Conservation (phyloP, 2,329 filamentous ascomycete species). For the Neonectria sp. region DNA sequence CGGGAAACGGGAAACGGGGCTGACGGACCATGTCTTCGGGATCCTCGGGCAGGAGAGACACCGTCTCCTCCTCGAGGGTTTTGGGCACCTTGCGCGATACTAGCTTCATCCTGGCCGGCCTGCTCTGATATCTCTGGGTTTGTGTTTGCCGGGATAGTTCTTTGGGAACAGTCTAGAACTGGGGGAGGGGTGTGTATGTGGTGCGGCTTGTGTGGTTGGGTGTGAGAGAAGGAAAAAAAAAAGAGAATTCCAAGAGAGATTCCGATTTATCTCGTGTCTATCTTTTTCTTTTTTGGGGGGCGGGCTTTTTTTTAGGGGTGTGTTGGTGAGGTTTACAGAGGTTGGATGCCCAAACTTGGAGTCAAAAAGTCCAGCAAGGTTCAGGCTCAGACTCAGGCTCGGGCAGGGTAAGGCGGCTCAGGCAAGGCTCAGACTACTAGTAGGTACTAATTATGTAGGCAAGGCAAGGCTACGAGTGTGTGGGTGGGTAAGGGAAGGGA, state of each 20-base stretch:
- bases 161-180: neutral
- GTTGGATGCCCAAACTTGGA: neutral
- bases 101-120: conserved; percentile 55
- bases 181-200: conserved; percentile 12
- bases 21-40: conserved; percentile 62
- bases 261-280: neutral
- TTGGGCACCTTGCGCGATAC: conserved; percentile 55
- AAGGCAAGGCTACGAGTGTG: neutral
- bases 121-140: conserved; percentile 30
- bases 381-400: neutral
- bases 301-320: neutral
- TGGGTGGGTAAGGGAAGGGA: neutral
- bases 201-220: conserved; percentile 21
- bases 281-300: neutral
- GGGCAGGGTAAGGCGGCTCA: too few species aligned
- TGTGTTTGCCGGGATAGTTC: conserved; percentile 1
- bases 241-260: neutral
- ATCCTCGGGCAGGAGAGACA: conserved; percentile 61
- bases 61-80: conserved; percentile 57
- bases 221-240: conserved; percentile 17
- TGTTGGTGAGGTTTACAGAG: neutral
- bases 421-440: too few species aligned
- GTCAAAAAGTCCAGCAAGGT: neutral
- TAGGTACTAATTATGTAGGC: too few species aligned
- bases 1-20: conserved; percentile 27